Evolutionary conservation across 2,329 filamentous ascomycete genomes (phyloP).

Genomic region (Ceratocystiopsis brevicomis): DNA sequence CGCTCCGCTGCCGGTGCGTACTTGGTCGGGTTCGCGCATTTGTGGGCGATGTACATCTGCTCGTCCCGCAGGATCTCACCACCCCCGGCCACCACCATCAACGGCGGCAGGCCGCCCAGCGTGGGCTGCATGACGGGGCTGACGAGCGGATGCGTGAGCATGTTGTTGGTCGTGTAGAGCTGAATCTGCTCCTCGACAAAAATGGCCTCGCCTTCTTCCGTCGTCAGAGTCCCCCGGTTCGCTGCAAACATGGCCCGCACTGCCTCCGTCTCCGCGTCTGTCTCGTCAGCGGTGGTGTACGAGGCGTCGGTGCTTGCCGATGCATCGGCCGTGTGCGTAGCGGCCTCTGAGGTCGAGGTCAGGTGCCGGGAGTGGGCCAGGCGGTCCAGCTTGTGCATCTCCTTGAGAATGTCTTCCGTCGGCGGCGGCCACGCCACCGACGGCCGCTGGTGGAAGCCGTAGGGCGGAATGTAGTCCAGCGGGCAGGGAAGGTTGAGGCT

Average conservation of each 20-base stretch:
- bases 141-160: slow-evolving; percentile 73
- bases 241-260: slow-evolving; percentile 15
- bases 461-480: slow-evolving; percentile 71
- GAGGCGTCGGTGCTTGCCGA: no score
- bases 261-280: slow-evolving; percentile 14
- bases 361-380: background rate
- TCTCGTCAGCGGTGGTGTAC: slow-evolving; percentile 1
- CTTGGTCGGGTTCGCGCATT: slow-evolving; percentile 63
- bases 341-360: background rate
- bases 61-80: slow-evolving; percentile 83
- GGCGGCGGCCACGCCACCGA: slow-evolving; percentile 86
- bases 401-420: slow-evolving; percentile 52
- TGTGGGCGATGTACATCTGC: slow-evolving; percentile 88
- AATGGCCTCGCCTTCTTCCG: slow-evolving; percentile 50
- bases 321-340: no score
- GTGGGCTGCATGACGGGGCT: slow-evolving; percentile 78
- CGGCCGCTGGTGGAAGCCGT: slow-evolving; percentile 80
- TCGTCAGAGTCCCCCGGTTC: slow-evolving; percentile 5
- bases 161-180: slow-evolving; percentile 66
- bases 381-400: slow-evolving; percentile 26
- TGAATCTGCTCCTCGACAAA: slow-evolving; percentile 85
- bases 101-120: slow-evolving; percentile 71
- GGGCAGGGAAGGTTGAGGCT: slow-evolving; percentile 57
- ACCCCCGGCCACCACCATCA: slow-evolving; percentile 73
- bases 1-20: slow-evolving; percentile 52